These are phyloP conservation scores for Zasmidium angulare DNA, from an alignment of 2,329 filamentous ascomycete species.

Conservation along the genomic window DNA sequence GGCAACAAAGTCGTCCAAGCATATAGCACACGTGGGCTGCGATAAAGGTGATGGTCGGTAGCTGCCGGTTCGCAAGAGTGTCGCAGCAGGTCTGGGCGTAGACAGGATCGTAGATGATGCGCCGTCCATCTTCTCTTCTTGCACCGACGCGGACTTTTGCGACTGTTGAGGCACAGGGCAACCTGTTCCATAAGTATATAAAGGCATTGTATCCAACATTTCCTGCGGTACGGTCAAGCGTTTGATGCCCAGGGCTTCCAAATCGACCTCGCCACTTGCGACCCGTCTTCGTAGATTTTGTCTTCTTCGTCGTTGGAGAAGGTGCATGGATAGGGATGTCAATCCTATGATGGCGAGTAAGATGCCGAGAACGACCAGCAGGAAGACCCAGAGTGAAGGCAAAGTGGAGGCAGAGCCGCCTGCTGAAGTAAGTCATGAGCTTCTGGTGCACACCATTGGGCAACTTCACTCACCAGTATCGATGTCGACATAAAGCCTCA, in stretches of 20 bases:
- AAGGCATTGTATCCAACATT: slow-evolving; percentile 70
- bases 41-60: slow-evolving; percentile 49
- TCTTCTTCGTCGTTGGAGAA: slow-evolving; percentile 71
- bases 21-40: slow-evolving; percentile 87
- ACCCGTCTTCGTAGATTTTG: slow-evolving; percentile 68
- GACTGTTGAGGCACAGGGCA: slow-evolving; percentile 5
- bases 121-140: slow-evolving; percentile 12
- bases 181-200: slow-evolving; percentile 66
- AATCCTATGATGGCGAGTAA: slow-evolving; percentile 65
- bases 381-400: slow-evolving; percentile 79
- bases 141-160: slow-evolving; percentile 1
- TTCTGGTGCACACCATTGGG: background rate
- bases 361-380: slow-evolving; percentile 67
- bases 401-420: slow-evolving; percentile 41
- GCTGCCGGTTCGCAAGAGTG: slow-evolving; percentile 13
- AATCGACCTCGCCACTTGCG: slow-evolving; percentile 74
- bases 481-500: slow-evolving; percentile 54
- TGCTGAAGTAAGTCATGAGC: background rate
- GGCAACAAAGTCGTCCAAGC: slow-evolving; percentile 72
- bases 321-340: slow-evolving; percentile 73
- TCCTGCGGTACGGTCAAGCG: slow-evolving; percentile 72
- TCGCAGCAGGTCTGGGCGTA: background rate
- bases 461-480: slow-evolving; percentile 40
- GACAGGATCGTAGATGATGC: background rate
- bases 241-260: slow-evolving; percentile 84